phyloP scores from a whole-genome alignment of 768 basidiomycete species.

The Termitomyces bulborhizus region DNA sequence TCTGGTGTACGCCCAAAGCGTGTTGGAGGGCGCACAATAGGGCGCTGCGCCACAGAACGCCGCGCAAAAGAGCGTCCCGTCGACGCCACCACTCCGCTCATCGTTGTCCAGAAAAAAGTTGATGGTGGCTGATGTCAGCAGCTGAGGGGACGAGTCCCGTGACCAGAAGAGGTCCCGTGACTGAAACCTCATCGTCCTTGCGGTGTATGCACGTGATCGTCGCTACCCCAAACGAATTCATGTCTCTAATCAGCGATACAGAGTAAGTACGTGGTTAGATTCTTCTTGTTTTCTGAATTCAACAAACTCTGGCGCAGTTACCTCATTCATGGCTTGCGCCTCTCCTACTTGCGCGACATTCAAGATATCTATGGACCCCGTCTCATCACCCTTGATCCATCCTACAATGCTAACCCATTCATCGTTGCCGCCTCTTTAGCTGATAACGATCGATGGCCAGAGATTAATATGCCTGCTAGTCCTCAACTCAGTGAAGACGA shows the following conservation, averaged over 20 bases:
- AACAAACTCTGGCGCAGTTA: constrained; percentile 29
- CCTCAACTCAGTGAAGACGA: constrained; percentile 75
- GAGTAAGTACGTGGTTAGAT: constrained; percentile 41
- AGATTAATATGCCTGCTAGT: constrained; percentile 64
- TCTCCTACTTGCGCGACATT: constrained; percentile 83
- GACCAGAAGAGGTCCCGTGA: background rate
- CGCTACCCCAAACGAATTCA: constrained; percentile 13
- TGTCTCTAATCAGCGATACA: constrained; percentile 64
- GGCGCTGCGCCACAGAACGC: background rate
- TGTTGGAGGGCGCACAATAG: constrained; percentile 6
- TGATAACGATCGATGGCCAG: constrained; percentile 79
- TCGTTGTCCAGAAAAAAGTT: background rate
- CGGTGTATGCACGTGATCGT: too few species aligned
- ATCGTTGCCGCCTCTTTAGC: constrained; percentile 75
- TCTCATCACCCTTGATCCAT: constrained; percentile 73
- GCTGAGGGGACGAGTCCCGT: background rate
- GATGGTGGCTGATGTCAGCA: background rate
- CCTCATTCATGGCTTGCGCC: constrained; percentile 74
- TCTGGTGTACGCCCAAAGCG: constrained; percentile 52
- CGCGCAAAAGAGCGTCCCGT: background rate
- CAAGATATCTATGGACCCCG: constrained; percentile 83
- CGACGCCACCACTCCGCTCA: constrained; percentile 1
- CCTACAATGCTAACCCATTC: constrained; percentile 78
- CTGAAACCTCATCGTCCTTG: too few species aligned
- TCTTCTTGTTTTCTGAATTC: background rate